These are phyloP conservation scores for Salix viminalis DNA, from an alignment of 345 rosid genomes.

Conservation along the genomic window DNA sequence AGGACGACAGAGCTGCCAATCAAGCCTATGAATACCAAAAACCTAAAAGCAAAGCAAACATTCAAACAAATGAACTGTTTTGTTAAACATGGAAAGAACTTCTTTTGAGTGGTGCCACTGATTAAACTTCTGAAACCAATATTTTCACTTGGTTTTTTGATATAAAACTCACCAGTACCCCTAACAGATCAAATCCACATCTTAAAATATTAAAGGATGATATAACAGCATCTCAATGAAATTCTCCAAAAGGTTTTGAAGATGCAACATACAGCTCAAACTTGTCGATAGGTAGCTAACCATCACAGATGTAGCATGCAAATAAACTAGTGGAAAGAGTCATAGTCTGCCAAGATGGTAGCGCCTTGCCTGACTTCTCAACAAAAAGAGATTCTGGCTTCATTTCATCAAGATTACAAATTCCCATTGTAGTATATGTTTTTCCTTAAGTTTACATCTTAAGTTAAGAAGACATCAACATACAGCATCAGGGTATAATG, in stretches of 20 bases:
- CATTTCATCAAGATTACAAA: neutral
- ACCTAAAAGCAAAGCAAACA: neutral
- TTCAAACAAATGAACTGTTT: neutral
- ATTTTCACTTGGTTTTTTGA: neutral
- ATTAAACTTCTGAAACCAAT: neutral
- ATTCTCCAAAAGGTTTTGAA: neutral
- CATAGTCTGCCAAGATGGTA: too few species aligned
- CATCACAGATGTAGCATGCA: neutral
- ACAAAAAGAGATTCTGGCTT: neutral
- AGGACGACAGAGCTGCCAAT: slow-evolving; percentile 13
- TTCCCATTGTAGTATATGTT: neutral
- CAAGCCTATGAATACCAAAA: neutral
- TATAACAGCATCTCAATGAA: neutral
- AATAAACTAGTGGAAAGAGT: neutral
- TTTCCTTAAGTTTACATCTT: neutral
- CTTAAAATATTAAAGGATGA: neutral
- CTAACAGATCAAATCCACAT: neutral
- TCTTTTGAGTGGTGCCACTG: neutral
- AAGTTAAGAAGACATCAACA: neutral
- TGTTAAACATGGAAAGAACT: neutral
- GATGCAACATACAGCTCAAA: neutral
- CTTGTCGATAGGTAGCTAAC: neutral
- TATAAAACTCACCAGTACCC: neutral
- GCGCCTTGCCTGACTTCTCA: too few species aligned
- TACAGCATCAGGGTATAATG: neutral